These are phyloP conservation scores for Hymenoscyphus linearis DNA, from an alignment of 2,329 filamentous ascomycete species.

Conservation along the genomic window DNA sequence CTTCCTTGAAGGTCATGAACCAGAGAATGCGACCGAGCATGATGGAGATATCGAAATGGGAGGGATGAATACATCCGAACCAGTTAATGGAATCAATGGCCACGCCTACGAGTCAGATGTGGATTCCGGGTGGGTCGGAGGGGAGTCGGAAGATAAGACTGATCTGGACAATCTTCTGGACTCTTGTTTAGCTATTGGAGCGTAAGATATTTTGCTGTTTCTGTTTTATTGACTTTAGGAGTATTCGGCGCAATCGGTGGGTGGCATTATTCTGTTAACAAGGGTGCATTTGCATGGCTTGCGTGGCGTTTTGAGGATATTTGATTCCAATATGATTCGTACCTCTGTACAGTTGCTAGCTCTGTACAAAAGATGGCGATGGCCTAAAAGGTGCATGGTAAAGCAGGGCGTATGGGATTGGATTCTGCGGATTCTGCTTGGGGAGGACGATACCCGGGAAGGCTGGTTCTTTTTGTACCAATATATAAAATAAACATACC, in stretches of 20 bases:
- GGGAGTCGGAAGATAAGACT: constrained; percentile 45
- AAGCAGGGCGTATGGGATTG: constrained; percentile 16
- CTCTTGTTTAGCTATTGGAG: constrained; percentile 31
- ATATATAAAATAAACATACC: background rate
- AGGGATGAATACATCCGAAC: constrained; percentile 35
- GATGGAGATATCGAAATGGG: constrained; percentile 35
- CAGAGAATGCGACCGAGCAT: constrained; percentile 28
- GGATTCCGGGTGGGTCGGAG: constrained; percentile 59
- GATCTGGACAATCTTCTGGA: constrained; percentile 50
- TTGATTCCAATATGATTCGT: background rate
- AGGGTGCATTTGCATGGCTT: constrained; percentile 21
- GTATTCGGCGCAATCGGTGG: constrained; percentile 17
- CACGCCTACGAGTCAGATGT: constrained; percentile 49
- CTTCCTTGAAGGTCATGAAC: constrained; percentile 28
- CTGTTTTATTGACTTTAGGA: constrained; percentile 9
- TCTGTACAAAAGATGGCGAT: constrained; percentile 19
- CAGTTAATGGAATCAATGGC: constrained; percentile 45
- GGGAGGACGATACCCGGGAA: constrained; percentile 26
- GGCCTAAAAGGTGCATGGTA: constrained; percentile 8
- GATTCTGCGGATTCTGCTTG: constrained; percentile 18
- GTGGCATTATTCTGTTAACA: constrained; percentile 9
- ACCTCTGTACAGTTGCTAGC: constrained; percentile 13
- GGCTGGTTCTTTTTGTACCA: constrained; percentile 1
- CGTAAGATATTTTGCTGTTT: constrained; percentile 12
- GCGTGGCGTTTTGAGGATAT: constrained; percentile 12